Evolutionary conservation across 495 filamentous ascomycete genomes (phyloP), one percentile per base, ranked within the genome.

Genomic region (Xylaria castorea): DNA sequence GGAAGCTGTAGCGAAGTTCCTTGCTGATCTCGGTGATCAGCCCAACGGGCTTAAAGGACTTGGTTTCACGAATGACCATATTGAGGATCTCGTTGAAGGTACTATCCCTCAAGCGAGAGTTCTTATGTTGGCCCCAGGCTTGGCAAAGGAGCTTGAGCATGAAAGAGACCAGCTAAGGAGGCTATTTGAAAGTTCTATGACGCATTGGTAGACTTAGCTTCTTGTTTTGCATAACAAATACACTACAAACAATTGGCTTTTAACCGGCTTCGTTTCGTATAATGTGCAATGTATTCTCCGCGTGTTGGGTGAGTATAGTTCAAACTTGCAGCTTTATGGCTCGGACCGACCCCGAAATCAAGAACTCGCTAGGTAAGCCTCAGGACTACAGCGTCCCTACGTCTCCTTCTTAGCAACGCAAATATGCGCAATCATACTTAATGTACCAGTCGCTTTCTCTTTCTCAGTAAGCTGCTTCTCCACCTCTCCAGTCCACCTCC

Each of bases 41-140:
- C 97, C 96, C 8, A 87, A 88, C 42, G 96, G 96, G 0, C 82
- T 99, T 76, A 94, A 92, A 81, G 90, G 87, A 51, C 79, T 99
- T 50, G 96, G 96, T 0, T 98, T 97, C 79, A 86, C 86, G 70
- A 80, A 79, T 6, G 86, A 85, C 18, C 89, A 99, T 85, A 83
- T 99, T 16, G 91, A 94, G 34, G 88, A 81, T 5, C 82, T 99
- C 72, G 94, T 99, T 18, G 94, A 98, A 79, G 97, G 96, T 1
- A 98, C 96, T 32, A 89, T 99, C 60, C 96, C 96, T 34, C 96
- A 99, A 84, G 86, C 87, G 60, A 85, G 96, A 60, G 96, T 99
- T 61, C 78, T 98, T 81, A 95, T 94, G 92, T 81, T 99, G 64
- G 97, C 97, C 50, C 96, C 96, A 6, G 92, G 87, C 61, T 81